Conservation (phyloP, 2,329 filamentous ascomycete genomes). For the Huntiella decipiens region DNA sequence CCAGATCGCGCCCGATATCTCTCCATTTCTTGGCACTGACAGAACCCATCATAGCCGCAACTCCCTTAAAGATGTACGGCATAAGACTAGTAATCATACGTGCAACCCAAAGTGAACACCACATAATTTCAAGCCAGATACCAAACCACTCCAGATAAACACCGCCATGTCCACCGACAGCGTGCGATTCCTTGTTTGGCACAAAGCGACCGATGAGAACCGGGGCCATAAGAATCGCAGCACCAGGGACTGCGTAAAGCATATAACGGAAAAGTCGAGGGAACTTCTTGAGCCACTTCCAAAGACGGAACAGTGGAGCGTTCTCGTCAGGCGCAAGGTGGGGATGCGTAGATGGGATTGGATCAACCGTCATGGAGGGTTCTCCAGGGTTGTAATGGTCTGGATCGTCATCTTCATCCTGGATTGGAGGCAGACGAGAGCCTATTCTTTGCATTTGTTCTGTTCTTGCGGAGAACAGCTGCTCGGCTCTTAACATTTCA, state of each 20-base stretch:
- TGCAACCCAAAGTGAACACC: slow-evolving; percentile 74
- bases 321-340: slow-evolving; percentile 13
- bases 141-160: slow-evolving; percentile 78
- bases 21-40: slow-evolving; percentile 87
- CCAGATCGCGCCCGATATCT: slow-evolving; percentile 69
- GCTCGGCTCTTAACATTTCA: slow-evolving; percentile 29
- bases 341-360: background rate
- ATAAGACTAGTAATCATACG: slow-evolving; percentile 33
- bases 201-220: slow-evolving; percentile 25
- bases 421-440: slow-evolving; percentile 5
- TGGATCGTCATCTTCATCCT: slow-evolving; percentile 18
- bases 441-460: slow-evolving; percentile 6
- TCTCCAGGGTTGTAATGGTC: slow-evolving; percentile 11
- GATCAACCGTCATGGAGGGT: slow-evolving; percentile 1
- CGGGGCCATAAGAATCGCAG: slow-evolving; percentile 26
- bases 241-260: slow-evolving; percentile 29
- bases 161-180: slow-evolving; percentile 48
- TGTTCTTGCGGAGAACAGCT: slow-evolving; percentile 24
- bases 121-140: slow-evolving; percentile 86
- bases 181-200: slow-evolving; percentile 20
- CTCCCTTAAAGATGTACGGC: slow-evolving; percentile 25
- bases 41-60: slow-evolving; percentile 57
- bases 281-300: slow-evolving; percentile 28
- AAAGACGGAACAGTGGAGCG: slow-evolving; percentile 22
- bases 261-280: slow-evolving; percentile 30